Conservation (phyloP, 192 early-diverging fungal species). For the Coemansia sp. region DNA sequence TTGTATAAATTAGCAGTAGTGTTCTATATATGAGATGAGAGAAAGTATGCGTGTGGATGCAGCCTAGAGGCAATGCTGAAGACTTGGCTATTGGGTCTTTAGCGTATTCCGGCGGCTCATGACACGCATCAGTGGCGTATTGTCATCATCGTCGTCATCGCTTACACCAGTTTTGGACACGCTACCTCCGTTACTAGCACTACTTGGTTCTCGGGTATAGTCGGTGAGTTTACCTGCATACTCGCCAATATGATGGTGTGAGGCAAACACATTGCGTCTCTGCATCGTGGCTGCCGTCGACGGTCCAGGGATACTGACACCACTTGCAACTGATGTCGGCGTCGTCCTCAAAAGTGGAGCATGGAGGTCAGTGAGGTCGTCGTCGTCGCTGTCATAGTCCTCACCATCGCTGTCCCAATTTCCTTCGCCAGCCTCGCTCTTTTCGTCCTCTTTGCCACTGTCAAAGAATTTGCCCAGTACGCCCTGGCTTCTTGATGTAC, state of each 20-base stretch:
- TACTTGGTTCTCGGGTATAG: constrained; percentile 20
- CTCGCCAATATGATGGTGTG: constrained; percentile 12
- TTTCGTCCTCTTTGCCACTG: constrained; percentile 49
- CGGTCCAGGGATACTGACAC: constrained; percentile 17
- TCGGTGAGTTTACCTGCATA: constrained; percentile 30
- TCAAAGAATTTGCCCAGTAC: constrained; percentile 26
- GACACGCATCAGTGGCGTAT: constrained; percentile 43
- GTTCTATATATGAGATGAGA: no score
- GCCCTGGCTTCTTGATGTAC: not conserved
- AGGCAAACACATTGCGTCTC: constrained; percentile 44
- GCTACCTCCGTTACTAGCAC: not conserved
- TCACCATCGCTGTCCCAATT: constrained; percentile 46
- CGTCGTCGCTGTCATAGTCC: constrained; percentile 51
- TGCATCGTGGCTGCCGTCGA: constrained; percentile 22
- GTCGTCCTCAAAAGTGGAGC: constrained; percentile 10
- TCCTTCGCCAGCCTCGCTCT: constrained; percentile 44
- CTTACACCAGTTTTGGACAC: not conserved
- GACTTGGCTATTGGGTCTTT: constrained; percentile 11
- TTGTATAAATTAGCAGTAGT: constrained; percentile 8
- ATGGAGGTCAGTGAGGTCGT: constrained; percentile 25
- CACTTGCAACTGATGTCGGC: constrained; percentile 22
- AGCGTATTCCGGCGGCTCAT: constrained; percentile 12
- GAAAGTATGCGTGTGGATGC: not conserved
- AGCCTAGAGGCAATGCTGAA: not conserved
- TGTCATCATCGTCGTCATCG: constrained; percentile 36